These are phyloP conservation scores for Hypoxylon lienhwacheense DNA, from an alignment of 495 filamentous ascomycete species.

Conservation along the genomic window DNA sequence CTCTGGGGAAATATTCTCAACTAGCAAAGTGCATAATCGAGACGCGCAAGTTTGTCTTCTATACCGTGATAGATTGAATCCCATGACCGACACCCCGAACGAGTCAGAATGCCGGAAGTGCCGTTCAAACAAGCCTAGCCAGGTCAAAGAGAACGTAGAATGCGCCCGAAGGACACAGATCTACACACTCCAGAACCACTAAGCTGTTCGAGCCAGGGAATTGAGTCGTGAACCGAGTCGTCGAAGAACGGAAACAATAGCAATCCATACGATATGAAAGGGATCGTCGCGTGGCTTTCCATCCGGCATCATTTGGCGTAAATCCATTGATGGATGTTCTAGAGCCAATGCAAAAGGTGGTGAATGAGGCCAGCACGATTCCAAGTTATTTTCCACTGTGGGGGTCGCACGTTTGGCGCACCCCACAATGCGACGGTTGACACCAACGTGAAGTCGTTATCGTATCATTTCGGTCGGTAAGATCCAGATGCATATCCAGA, in stretches of 20 bases:
- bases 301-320: slow-evolving; percentile 32
- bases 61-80: slow-evolving; percentile 32
- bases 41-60: neutral
- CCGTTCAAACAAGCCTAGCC: slow-evolving; percentile 37
- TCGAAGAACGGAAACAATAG: slow-evolving; percentile 44
- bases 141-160: slow-evolving; percentile 24
- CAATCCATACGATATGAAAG: slow-evolving; percentile 43
- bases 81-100: slow-evolving; percentile 32
- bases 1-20: slow-evolving; percentile 23
- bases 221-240: slow-evolving; percentile 40
- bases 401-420: slow-evolving; percentile 22
- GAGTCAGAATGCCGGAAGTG: slow-evolving; percentile 37
- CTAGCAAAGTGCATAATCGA: slow-evolving; percentile 2
- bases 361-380: slow-evolving; percentile 31
- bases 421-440: slow-evolving; percentile 30
- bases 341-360: slow-evolving; percentile 29
- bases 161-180: slow-evolving; percentile 23
- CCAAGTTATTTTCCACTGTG: slow-evolving; percentile 29
- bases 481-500: slow-evolving; percentile 61
- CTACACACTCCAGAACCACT: slow-evolving; percentile 24
- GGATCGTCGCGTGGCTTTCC: slow-evolving; percentile 32
- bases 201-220: slow-evolving; percentile 39
- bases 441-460: slow-evolving; percentile 20
- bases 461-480: slow-evolving; percentile 71
- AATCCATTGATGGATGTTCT: slow-evolving; percentile 25